Base-by-base conservation (phyloP, 2,329 filamentous ascomycete species). In the Arthrobotrys entomopaga region DNA sequence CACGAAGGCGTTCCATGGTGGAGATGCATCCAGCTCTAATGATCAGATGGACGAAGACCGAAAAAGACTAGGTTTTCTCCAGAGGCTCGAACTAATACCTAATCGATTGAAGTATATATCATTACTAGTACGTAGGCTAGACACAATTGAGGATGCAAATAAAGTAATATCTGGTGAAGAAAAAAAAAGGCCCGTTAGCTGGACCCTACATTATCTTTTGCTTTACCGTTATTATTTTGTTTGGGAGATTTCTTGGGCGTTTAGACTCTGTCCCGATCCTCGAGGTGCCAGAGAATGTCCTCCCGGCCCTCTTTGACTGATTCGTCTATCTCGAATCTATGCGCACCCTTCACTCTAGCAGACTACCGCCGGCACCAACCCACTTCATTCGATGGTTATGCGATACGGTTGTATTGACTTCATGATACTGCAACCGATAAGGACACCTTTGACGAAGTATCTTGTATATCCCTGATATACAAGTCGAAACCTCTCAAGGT, bases 361-460 rank as follows among this genome's bases (percentile, higher is more conserved):
- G 67, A 57, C 67, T 72, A 60, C 67, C 67, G 67, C 67, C 67
- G 67, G 67, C 67, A 72, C 52, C 53, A 71, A 65, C 60, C 53
- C 67, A 72, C 67, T 65, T 40, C 10, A 72, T 72, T 72, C 34
- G 67, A 72, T 29, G 49, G 38, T 54, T 19, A 65, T 65, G 67
- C 67, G 67, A 72, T 72, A 60, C 54, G 60, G 52, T 52, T 58
- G 46, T 64, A 34, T 64, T 64, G 49, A 54, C 38, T 53, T 52
- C 48, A 46, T 54, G 59, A 65, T 59, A 72, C 48, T 72, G 60
- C 15, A 72, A 46, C 67, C 67, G 67, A 72, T 72, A 65, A 60
- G 53, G 67, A 65, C 67, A 72, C 67, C 46, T 72, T 72, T 72
- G 46, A 72, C 67, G 67, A 64, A 59, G 53, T 60, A 42, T 65